Base-by-base conservation (phyloP, 106 monocot species). In the Allium sativum region DNA sequence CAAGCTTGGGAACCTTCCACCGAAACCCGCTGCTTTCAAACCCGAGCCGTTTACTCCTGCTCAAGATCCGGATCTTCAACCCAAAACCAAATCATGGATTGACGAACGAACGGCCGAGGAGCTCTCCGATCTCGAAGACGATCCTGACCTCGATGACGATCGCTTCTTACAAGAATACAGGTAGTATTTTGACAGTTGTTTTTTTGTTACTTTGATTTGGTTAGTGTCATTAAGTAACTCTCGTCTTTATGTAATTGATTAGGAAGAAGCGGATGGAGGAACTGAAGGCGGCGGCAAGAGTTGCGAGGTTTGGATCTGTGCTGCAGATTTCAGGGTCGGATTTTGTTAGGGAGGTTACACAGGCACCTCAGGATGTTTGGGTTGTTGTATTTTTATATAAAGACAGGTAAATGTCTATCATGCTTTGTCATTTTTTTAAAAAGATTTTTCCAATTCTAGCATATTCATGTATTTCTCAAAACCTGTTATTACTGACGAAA, bases 101-200 rank as follows among this genome's bases (percentile, higher is more conserved):
- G 87, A 96, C 71, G 77, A 80, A 18, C 62, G 74, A 50, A 73
- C 77, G 15, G 76, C 81, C 11, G 95, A 87, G 41, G 95, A 96
- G 71, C 90, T 95, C 68, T 83, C 86, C 41, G 86, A 78, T 7
- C 80, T 95, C 20, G 90, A 95, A 71, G 90, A 95, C 58, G 87
- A 95, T 21, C 72, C 70, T 31, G 74, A 80, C 55, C 78, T 90
- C 65, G 81, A 90, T 40, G 95, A 96, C 45, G 84, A 87, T 61
- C 84, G 95, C 16, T 96, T 96, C 78, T 79, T 96, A 18, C 76
- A 96, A 71, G 84, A 96, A 65, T 87, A 96, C 74, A 78, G 87
- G 95, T 90, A 10, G 14, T 17, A 21, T 64, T 50, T 16, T 13
- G 12, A 46, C 20, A 14, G 20, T 62, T 44, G 20, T 40, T n/a